These are phyloP conservation scores for Botryobasidium botryosum DNA, from an alignment of 768 basidiomycete genomes.

Conservation along the genomic window DNA sequence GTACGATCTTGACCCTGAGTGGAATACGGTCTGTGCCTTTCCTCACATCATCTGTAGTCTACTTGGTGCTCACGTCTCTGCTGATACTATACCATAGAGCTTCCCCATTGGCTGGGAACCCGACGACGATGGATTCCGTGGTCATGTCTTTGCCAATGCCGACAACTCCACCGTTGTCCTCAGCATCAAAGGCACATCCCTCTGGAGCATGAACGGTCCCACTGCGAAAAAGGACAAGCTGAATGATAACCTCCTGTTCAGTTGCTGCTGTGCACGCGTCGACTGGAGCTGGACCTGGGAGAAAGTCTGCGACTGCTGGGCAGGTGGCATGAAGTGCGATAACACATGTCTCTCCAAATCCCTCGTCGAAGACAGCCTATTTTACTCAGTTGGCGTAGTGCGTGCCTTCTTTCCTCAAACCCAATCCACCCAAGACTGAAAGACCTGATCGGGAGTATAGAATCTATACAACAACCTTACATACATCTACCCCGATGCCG, in stretches of 20 bases:
- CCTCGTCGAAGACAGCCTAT: conserved; percentile 80
- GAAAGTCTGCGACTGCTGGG: conserved; percentile 80
- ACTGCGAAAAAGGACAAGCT: conserved; percentile 85
- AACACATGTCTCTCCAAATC: conserved; percentile 67
- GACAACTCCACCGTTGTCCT: conserved; percentile 73
- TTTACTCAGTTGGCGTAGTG: conserved; percentile 76
- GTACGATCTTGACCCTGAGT: conserved; percentile 63
- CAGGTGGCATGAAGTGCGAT: conserved; percentile 54
- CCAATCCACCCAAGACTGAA: neutral
- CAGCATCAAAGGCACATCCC: conserved; percentile 79
- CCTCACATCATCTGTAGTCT: conserved; percentile 1
- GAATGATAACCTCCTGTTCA: conserved; percentile 71
- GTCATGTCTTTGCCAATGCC: conserved; percentile 68
- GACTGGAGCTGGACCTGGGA: conserved; percentile 51
- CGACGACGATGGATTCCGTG: conserved; percentile 44
- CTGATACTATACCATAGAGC: conserved; percentile 28
- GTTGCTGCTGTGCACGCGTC: neutral
- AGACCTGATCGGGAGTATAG: conserved; percentile 18
- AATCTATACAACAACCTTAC: conserved; percentile 42
- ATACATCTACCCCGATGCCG: conserved; percentile 37
- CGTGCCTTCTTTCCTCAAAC: conserved; percentile 18
- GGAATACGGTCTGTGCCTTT: conserved; percentile 43
- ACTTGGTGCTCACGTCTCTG: neutral
- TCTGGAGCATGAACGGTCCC: conserved; percentile 28
- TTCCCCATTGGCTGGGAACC: conserved; percentile 70